Evolutionary conservation across 352 stramenopile genomes (phyloP), one percentile per base, ranked within the genome.

Genomic region (Aphanomyces stellatus): DNA sequence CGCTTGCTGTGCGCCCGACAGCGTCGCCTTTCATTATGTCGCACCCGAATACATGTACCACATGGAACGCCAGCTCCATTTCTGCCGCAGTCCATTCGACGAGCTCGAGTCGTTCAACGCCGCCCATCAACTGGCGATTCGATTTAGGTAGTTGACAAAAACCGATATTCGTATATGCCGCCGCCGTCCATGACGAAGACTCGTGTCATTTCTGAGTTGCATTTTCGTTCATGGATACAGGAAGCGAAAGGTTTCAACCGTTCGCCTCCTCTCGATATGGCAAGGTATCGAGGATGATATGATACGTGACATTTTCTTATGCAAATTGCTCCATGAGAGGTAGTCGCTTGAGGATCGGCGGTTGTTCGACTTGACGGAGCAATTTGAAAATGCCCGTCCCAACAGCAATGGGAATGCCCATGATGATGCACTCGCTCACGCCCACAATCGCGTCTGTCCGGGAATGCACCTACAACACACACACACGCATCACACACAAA

Each of bases 391-490:
- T 86, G 37, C 98, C 98, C 30, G 97, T 99, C 40, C 98, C 98
- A 53, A 99, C 68, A 7, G 93, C 95, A 69, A 99, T 98, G 40
- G 96, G 96, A 51, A 98, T 98, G n/a, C 98, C 98, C 96, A 99
- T 99, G 76, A 99, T 99, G 74, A 99, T 99, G 70, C 97, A 99
- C 79, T 99, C 93, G 49, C 92, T 98, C 55, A 99, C 97, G 37
- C 97, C 98, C 28, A 99, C 96, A 75, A 99, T 99, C 22, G 93
- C 88, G 72, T 99, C 98, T 59, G 89, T 97, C 64, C 96, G 86
- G 31, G 89, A 97, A 79, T 99, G 97, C 19, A 99, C 60, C 60
- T 67, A 67, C n/a, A n/a, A 49, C 24, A 67, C 4, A 33, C 31
- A 30, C 19, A 56, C 31, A 67, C 57, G 7, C 6, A 27, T 24